Evolutionary conservation across 129 eudicot species (phyloP), one percentile per base, ranked within the genome.

Genomic region (Flaveria linearis): DNA sequence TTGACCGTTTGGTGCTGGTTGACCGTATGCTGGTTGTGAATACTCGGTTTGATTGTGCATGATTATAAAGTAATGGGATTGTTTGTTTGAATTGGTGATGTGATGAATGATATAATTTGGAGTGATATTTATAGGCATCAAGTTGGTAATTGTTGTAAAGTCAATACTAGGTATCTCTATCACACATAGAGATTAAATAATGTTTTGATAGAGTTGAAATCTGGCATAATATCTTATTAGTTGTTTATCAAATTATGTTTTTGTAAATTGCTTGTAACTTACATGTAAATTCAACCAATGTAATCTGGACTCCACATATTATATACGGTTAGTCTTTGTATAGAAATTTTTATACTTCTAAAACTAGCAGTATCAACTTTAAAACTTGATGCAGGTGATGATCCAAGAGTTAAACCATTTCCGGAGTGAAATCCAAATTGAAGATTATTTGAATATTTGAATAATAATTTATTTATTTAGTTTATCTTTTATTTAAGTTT

Each of bases 1-100:
- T 18, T 75, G 74, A 7, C 39, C 41, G 50, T 39, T 3, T 42
- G 42, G 41, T 4, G 17, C 68, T 10, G 72, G 65, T 33, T 74
- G 74, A 15, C 50, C 63, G 64, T 25, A 18, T 33, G 62, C 4
- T 22, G 72, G 71, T 76, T 80, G 50, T 33, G 71, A 36, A 22
- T 61, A 10, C 9, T 42, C 68, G 13, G 39, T 12, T 17, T 69
- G 18, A 56, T 69, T 1, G 18, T 80, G 10, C 80, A 80, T 80
- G 7, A 72, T 67, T 42, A 55, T 55, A 51, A 56, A 49, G 0
- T 22, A 26, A 1, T 41, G 14, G 5, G 18, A 7, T 61, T 73
- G 64, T 17, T 73, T 80, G 73, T 63, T 68, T 63, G 68, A 26
- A 63, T 63, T 14, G 18, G 42, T 14, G 18, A 36, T 36, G 14